A percentile compares a stretch with the other conserved stretches of the same genome.
phyloP scores from a whole-genome alignment of 2,329 filamentous ascomycete species.

The Elsinoe arachidis region DNA sequence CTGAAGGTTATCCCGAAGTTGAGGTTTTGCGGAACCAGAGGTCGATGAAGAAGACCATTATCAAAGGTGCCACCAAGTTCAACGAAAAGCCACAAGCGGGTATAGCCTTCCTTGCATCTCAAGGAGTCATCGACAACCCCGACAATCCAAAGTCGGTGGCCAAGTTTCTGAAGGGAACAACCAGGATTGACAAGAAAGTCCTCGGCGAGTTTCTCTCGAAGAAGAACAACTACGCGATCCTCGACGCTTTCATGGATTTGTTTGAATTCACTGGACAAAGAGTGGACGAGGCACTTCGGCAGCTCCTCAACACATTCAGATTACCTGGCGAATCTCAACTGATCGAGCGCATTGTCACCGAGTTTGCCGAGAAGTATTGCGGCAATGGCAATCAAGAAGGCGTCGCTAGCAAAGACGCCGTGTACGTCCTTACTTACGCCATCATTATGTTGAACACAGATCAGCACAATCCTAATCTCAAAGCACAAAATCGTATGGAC shows the following conservation, averaged over 20 bases:
- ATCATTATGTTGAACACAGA: slow-evolving; percentile 98
- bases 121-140: slow-evolving; percentile 73
- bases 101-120: slow-evolving; percentile 72
- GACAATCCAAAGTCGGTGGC: slow-evolving; percentile 70
- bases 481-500: slow-evolving; percentile 70
- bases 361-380: slow-evolving; percentile 81
- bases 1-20: slow-evolving; percentile 59
- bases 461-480: slow-evolving; percentile 88
- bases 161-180: slow-evolving; percentile 79
- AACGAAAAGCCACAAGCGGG: slow-evolving; percentile 91
- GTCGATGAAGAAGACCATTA: slow-evolving; percentile 75
- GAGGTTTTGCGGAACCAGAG: slow-evolving; percentile 61
- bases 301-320: slow-evolving; percentile 84
- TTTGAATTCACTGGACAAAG: slow-evolving; percentile 83
- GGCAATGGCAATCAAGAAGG: slow-evolving; percentile 59
- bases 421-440: slow-evolving; percentile 86
- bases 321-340: slow-evolving; percentile 86
- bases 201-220: slow-evolving; percentile 93
- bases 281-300: slow-evolving; percentile 80
- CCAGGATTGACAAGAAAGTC: slow-evolving; percentile 78
- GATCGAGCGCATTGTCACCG: slow-evolving; percentile 84
- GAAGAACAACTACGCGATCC: slow-evolving; percentile 72
- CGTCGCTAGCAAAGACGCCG: slow-evolving; percentile 75
- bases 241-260: slow-evolving; percentile 74
- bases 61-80: slow-evolving; percentile 81